phyloP scores from a whole-genome alignment of 306 rosid species.

The Dalbergia oliveri region DNA sequence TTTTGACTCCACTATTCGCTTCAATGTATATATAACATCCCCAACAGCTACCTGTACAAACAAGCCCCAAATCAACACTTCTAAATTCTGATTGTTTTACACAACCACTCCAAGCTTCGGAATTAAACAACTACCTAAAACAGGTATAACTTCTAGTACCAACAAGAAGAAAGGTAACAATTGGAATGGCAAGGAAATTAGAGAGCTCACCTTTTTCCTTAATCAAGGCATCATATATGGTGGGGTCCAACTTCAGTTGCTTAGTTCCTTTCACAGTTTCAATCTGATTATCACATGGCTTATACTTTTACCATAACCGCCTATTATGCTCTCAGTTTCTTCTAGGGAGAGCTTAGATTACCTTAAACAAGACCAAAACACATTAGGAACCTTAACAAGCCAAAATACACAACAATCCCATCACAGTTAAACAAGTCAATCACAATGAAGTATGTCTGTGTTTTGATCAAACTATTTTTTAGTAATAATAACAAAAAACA shows the following conservation, averaged over 20 bases:
- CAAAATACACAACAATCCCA: constrained; percentile 30
- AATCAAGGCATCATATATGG: constrained; percentile 92
- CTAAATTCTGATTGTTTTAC: not conserved
- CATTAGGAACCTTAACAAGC: constrained; percentile 36
- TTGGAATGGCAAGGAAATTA: constrained; percentile 25
- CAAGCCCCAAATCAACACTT: constrained; percentile 26
- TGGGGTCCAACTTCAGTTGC: constrained; percentile 96
- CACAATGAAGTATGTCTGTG: not conserved
- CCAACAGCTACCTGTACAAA: constrained; percentile 85
- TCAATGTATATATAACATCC: constrained; percentile 94
- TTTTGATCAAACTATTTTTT: too few relatives aligned
- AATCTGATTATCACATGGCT: constrained; percentile 96
- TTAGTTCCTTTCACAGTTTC: constrained; percentile 96
- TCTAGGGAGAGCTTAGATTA: constrained; percentile 94
- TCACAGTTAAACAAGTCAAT: constrained; percentile 11
- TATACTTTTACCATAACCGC: constrained; percentile 97
- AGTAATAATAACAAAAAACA: too few relatives aligned
- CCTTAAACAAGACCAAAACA: constrained; percentile 56
- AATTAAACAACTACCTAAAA: constrained; percentile 4
- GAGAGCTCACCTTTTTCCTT: constrained; percentile 81
- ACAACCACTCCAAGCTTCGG: constrained; percentile 24
- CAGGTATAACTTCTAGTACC: not conserved
- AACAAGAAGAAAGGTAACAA: not conserved
- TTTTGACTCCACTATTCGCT: constrained; percentile 95
- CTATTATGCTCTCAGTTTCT: constrained; percentile 90